A percentile compares a stretch with the other conserved stretches of the same genome.
Conservation (phyloP, 257 asterid genomes). For the Lycium ferocissimum region DNA sequence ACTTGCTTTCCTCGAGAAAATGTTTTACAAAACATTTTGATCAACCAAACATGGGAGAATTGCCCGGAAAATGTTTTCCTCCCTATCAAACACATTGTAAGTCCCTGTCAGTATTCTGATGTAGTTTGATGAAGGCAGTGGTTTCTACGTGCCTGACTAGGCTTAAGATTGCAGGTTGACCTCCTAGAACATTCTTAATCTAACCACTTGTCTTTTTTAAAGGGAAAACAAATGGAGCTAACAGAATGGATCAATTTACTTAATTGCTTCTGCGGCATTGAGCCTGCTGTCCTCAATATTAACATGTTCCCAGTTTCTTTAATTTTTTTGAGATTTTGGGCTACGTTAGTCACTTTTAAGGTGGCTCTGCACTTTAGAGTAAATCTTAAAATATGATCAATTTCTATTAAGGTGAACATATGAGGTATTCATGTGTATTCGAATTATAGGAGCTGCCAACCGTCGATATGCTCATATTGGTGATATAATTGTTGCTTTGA, state of each 20-base stretch:
- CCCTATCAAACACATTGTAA: not conserved
- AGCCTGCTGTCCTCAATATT: not conserved
- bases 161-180: slow-evolving; percentile 10
- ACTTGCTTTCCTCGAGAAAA: no score
- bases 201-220: not conserved
- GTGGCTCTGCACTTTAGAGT: not conserved
- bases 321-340: not conserved
- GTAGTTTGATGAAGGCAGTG: not conserved
- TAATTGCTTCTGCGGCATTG: slow-evolving; percentile 4
- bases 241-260: not conserved
- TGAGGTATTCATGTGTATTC: not conserved
- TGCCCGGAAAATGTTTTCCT: no score
- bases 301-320: not conserved
- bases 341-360: not conserved
- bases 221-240: slow-evolving; percentile 6
- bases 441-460: no score
- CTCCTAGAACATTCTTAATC: not conserved
- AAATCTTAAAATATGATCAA: not conserved
- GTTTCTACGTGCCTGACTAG: slow-evolving; percentile 14
- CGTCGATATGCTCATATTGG: no score
- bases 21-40: no score
- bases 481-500: no score
- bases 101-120: not conserved
- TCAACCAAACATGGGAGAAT: no score
- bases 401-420: not conserved